Percentiles rank a stretch among this genome's conserved stretches.
Conservation (phyloP, 495 filamentous ascomycete genomes). For the Aspergillus campestris region DNA sequence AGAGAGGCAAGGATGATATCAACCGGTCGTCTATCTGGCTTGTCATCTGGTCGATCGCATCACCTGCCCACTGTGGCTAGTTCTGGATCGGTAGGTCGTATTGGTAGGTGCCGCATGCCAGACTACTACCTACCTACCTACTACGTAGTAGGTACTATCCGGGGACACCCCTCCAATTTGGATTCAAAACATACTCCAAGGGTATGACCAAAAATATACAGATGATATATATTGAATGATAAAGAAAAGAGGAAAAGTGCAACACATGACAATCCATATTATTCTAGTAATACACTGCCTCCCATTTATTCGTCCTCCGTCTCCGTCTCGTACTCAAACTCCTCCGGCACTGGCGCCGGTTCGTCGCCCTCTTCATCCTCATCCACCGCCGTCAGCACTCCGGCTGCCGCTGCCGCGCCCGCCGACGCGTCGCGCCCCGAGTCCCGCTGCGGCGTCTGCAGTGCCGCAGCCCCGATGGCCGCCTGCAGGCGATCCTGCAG, state of each 20-base stretch:
- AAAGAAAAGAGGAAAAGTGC: background rate
- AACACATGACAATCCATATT: constrained; percentile 22
- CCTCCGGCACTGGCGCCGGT: constrained; percentile 68
- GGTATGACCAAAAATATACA: no score
- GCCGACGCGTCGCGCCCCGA: constrained; percentile 21
- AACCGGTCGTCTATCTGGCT: no score
- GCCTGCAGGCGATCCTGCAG: constrained; percentile 33
- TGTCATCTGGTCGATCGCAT: constrained; percentile 2
- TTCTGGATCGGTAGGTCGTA: background rate
- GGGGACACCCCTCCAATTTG: no score
- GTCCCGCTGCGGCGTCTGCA: constrained; percentile 36
- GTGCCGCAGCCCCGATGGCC: constrained; percentile 24
- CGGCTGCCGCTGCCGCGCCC: constrained; percentile 68
- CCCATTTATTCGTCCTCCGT: constrained; percentile 52
- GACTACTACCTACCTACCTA: no score
- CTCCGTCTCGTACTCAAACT: constrained; percentile 83
- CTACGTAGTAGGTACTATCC: no score
- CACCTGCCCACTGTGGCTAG: constrained; percentile 3
- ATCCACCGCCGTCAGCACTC: constrained; percentile 71
- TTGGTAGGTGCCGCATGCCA: background rate
- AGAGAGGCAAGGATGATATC: no score
- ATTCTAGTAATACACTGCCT: constrained; percentile 39
- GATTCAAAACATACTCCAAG: no score
- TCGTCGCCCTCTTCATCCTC: constrained; percentile 77
- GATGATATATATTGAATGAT: no score